Percentiles rank a stretch among this genome's conserved stretches.
phyloP scores from a whole-genome alignment of 208 protist genomes.

The Balamuthia mandrillaris region DNA sequence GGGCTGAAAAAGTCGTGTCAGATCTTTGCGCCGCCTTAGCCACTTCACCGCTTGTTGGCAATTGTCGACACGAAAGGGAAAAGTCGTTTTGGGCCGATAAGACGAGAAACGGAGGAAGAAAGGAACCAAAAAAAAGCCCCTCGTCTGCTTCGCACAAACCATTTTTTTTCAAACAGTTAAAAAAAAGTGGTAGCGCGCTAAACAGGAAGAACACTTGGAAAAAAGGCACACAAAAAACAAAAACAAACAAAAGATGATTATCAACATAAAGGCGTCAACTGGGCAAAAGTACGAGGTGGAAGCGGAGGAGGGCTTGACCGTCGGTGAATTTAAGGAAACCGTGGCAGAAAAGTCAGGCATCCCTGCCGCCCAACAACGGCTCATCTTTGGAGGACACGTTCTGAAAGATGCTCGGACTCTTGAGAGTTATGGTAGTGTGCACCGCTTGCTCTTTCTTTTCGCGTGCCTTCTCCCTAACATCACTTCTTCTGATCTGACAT shows the following conservation, averaged over 20 bases:
- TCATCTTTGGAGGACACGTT: conserved; percentile 74
- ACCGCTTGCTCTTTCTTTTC: not conserved
- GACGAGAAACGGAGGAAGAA: too few relatives aligned
- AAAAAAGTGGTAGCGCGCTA: too few relatives aligned
- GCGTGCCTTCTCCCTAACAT: not conserved
- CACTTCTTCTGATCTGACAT: not conserved
- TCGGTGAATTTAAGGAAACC: conserved; percentile 60
- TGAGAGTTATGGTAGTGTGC: conserved; percentile 52
- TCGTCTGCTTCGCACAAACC: too few relatives aligned
- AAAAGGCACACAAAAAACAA: too few relatives aligned
- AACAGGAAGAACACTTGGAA: too few relatives aligned
- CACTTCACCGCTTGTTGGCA: too few relatives aligned
- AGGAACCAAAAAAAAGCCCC: too few relatives aligned
- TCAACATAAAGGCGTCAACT: not conserved
- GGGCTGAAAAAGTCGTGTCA: too few relatives aligned
- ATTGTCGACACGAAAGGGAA: too few relatives aligned
- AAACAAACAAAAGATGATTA: conserved; percentile 25
- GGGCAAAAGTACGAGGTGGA: conserved; percentile 12
- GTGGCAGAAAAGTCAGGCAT: conserved; percentile 58
- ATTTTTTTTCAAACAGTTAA: too few relatives aligned
- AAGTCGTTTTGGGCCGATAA: too few relatives aligned
- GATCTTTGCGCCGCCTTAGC: too few relatives aligned
- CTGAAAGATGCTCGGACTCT: conserved; percentile 71
- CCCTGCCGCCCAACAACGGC: conserved; percentile 66
- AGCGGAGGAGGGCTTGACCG: not conserved